phyloP scores from a whole-genome alignment of 441 rosid species.

The Melastoma candidum region DNA sequence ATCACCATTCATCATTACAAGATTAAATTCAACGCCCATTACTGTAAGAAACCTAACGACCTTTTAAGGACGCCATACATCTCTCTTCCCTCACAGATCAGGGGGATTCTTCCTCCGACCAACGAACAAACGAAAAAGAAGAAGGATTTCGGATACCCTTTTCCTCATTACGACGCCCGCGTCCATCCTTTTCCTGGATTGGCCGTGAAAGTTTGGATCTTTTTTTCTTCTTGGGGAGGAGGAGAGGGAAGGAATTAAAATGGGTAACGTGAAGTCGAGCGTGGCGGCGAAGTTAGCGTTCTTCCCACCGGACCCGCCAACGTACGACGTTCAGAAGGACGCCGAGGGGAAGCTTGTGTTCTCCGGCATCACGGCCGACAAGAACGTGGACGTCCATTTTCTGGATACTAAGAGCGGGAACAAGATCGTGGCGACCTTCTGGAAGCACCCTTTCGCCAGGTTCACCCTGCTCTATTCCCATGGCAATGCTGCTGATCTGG shows the following conservation, averaged over 20 bases:
- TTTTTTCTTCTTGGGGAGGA: background rate
- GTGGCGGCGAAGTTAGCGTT: conserved; percentile 97
- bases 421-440: conserved; percentile 74
- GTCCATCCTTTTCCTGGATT: too few relatives aligned
- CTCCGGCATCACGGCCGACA: conserved; percentile 61
- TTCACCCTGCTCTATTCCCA: conserved; percentile 89
- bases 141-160: too few relatives aligned
- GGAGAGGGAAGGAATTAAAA: conserved; percentile 11
- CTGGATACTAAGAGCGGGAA: conserved; percentile 69
- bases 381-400: conserved; percentile 68
- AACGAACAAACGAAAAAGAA: too few relatives aligned
- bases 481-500: conserved; percentile 96
- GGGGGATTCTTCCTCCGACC: too few relatives aligned
- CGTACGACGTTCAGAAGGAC: conserved; percentile 49
- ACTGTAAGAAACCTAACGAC: too few relatives aligned
- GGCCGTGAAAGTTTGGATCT: too few relatives aligned
- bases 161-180: too few relatives aligned
- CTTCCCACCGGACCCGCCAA: conserved; percentile 92
- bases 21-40: too few relatives aligned
- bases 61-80: too few relatives aligned
- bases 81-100: too few relatives aligned
- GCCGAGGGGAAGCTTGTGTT: conserved; percentile 54
- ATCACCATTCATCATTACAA: too few relatives aligned
- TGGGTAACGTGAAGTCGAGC: conserved; percentile 89
- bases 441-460: conserved; percentile 86